A percentile compares a stretch with the other conserved stretches of the same genome.
Conservation (phyloP, 352 stramenopile genomes). For the Blastocystis sp. region DNA sequence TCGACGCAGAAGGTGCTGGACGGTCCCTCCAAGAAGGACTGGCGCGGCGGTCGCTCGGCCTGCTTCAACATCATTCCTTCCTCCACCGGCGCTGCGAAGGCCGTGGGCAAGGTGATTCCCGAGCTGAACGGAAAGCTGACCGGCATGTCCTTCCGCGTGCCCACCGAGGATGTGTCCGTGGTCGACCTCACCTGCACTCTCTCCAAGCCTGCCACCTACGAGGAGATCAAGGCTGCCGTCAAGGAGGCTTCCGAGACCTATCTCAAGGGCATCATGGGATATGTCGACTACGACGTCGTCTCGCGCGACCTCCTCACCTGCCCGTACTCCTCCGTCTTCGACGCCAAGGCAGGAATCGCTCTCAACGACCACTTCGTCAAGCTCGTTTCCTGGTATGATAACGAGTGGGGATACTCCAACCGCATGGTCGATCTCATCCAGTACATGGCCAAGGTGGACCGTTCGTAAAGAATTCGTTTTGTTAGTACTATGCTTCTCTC, state of each 20-base stretch:
- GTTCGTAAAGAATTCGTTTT: conserved; percentile 59
- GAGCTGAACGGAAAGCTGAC: conserved; percentile 82
- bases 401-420: conserved; percentile 96
- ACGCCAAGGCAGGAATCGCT: conserved; percentile 89
- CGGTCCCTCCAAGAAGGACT: conserved; percentile 94
- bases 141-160: conserved; percentile 82
- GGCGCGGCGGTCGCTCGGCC: conserved; percentile 87
- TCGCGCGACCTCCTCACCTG: conserved; percentile 93
- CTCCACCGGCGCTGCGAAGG: conserved; percentile 92
- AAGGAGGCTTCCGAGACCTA: conserved; percentile 83
- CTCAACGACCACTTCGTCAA: conserved; percentile 96
- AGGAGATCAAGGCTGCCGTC: conserved; percentile 91
- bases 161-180: conserved; percentile 78
- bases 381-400: conserved; percentile 98
- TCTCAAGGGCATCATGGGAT: conserved; percentile 93
- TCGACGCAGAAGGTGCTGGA: conserved; percentile 94
- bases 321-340: conserved; percentile 91
- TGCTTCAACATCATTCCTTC: conserved; percentile 98
- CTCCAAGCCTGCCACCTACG: conserved; percentile 84
- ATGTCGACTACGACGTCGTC: conserved; percentile 91
- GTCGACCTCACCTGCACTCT: conserved; percentile 78
- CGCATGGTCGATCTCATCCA: conserved; percentile 91
- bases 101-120: conserved; percentile 95
- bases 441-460: conserved; percentile 73
- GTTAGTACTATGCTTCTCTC: too few species aligned